Percentiles rank a stretch among this genome's conserved stretches.
These are phyloP conservation scores for Fragaria iinumae DNA, from an alignment of 306 rosid species.

Conservation along the genomic window DNA sequence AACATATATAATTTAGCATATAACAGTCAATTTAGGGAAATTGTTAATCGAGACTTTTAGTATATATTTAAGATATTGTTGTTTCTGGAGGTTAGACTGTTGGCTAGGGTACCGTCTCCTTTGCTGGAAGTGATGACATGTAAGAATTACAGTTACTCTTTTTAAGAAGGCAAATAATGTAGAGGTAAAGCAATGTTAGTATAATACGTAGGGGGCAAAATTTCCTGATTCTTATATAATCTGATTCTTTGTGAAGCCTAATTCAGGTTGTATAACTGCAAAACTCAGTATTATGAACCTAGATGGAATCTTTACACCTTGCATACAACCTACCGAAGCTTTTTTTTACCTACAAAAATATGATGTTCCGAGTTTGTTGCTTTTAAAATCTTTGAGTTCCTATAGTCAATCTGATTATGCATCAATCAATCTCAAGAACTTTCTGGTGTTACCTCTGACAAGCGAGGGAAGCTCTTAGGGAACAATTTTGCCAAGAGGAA, in stretches of 20 bases:
- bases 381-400: neutral
- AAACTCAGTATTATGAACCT: neutral
- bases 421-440: neutral
- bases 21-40: neutral
- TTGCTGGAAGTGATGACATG: conserved; percentile 1
- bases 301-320: neutral
- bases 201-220: neutral
- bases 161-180: neutral
- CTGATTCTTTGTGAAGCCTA: neutral
- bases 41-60: neutral
- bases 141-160: neutral
- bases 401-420: conserved; percentile 2
- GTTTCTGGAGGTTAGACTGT: neutral
- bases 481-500: neutral
- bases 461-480: neutral
- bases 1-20: neutral
- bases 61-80: neutral
- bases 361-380: neutral
- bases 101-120: neutral
- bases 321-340: neutral
- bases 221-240: neutral
- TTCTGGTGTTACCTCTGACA: neutral
- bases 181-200: neutral
- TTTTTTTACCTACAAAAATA: neutral
- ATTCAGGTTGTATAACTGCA: neutral